Evolutionary conservation across 148 eudicot genomes (phyloP).

Genomic region (Rhododendron mucronatum): DNA sequence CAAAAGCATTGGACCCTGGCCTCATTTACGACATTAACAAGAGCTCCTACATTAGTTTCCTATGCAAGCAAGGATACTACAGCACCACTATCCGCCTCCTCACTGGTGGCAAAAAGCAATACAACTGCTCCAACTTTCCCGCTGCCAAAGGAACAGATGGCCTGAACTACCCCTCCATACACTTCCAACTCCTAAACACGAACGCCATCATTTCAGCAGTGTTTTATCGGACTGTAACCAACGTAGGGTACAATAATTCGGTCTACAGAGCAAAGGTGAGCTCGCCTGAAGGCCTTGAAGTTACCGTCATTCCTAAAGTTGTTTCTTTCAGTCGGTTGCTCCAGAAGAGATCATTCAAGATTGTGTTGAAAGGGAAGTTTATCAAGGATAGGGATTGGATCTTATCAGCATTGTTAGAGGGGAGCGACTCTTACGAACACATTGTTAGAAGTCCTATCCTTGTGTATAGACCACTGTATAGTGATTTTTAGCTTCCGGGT

Average conservation of each 20-base stretch:
- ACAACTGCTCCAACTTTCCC: constrained; percentile 47
- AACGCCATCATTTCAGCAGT: constrained; percentile 21
- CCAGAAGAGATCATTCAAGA: constrained; percentile 44
- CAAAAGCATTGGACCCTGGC: constrained; percentile 58
- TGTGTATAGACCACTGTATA: constrained; percentile 22
- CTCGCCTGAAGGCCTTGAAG: constrained; percentile 26
- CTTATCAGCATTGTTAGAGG: constrained; percentile 34
- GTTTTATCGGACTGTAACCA: constrained; percentile 54
- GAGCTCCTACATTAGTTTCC: constrained; percentile 46
- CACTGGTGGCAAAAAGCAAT: constrained; percentile 25
- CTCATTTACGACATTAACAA: constrained; percentile 51
- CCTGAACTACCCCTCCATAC: constrained; percentile 80
- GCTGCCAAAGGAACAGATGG: constrained; percentile 51
- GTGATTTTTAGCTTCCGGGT: background rate
- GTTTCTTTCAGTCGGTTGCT: constrained; percentile 26
- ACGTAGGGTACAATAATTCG: constrained; percentile 39
- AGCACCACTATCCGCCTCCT: constrained; percentile 30
- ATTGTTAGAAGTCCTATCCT: constrained; percentile 61
- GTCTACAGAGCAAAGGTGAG: constrained; percentile 41
- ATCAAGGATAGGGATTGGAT: constrained; percentile 3
- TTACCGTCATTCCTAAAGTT: constrained; percentile 43
- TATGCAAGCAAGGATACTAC: constrained; percentile 71
- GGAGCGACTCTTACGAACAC: constrained; percentile 44
- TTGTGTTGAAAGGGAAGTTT: constrained; percentile 43
- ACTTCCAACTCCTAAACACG: constrained; percentile 25